phyloP scores from a whole-genome alignment of 2,329 filamentous ascomycete genomes.

The Helotiales sp. region DNA sequence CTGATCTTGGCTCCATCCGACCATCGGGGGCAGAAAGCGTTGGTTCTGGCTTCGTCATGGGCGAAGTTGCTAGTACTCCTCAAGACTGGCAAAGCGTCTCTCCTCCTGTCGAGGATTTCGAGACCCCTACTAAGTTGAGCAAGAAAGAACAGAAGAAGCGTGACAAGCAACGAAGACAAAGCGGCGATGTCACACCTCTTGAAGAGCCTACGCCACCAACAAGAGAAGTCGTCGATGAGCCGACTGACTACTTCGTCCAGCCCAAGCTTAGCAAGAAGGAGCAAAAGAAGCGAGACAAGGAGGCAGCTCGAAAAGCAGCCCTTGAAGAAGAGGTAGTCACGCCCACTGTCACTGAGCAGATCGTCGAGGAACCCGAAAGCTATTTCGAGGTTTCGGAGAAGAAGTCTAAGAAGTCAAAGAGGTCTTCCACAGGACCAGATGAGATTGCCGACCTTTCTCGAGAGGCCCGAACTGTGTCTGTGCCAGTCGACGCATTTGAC shows the following conservation, averaged over 20 bases:
- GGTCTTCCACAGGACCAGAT: conserved; percentile 37
- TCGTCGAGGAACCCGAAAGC: conserved; percentile 33
- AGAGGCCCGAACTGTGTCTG: conserved; percentile 23
- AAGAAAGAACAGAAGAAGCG: conserved; percentile 45
- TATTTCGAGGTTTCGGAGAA: conserved; percentile 33
- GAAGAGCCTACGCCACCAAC: conserved; percentile 15
- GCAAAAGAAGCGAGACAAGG: conserved; percentile 49
- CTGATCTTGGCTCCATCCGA: conserved; percentile 39
- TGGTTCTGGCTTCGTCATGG: conserved; percentile 49
- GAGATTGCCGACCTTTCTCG: conserved; percentile 33
- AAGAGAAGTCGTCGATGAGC: conserved; percentile 26
- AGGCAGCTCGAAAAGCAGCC: conserved; percentile 38
- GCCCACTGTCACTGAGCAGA: conserved; percentile 14
- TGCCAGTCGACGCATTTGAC: conserved; percentile 34
- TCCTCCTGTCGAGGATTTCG: conserved; percentile 37
- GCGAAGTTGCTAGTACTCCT: conserved; percentile 46
- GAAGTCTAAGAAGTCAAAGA: conserved; percentile 32
- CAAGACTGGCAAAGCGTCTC: conserved; percentile 37
- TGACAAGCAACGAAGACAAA: conserved; percentile 41
- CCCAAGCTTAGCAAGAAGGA: conserved; percentile 49
- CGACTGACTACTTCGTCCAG: conserved; percentile 28
- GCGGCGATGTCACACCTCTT: conserved; percentile 19
- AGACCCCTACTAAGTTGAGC: conserved; percentile 31
- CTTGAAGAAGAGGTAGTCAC: conserved; percentile 26
- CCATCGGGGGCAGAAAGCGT: conserved; percentile 25